Evolutionary conservation across 179 eudicot species (phyloP), one percentile per base, ranked within the genome.

Genomic region (Pouteria campechiana): DNA sequence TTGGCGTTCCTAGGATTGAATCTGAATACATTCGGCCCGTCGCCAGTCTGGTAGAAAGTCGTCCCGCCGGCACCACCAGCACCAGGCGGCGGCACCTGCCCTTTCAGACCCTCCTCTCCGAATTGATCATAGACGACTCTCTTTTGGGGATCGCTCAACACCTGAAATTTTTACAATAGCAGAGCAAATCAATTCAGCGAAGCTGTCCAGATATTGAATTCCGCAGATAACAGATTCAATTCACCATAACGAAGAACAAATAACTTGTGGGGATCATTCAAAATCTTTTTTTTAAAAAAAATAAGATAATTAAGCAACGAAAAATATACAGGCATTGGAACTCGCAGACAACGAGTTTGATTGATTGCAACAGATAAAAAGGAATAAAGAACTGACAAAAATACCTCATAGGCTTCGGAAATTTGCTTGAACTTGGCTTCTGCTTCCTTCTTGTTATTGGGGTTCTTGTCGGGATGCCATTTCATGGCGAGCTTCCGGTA

Each of bases 101-200:
- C 83, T 39, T 79, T 79, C 4, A 82, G 65, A 1, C 88, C 88
- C 41, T 79, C 94, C 66, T 79, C 94, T 23, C 88, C 94, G 23
- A 73, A 79, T 46, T 83, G 88, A 48, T 83, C 94, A 54, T 75
- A 82, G 2, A 82, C 65, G 32, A 81, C 75, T 49, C 64, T 75
- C 60, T 82, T 82, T 52, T 79, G 77, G 7, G 88, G 64, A 31
- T 83, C 94, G 48, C 94, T 83, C 7, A 83, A 55, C 46, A 83
- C 88, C 94, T 83, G 62, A 37, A 58, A 41, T 2, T 13, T 3
- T 51, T 30, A 29, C 19, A 7, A 46, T 32, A 19, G 8, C 28
- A 8, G 23, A 21, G 6, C 5, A 16, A 3, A 17, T 3, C 13
- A 3, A 18, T 11, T 8, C 19, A 46, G 18, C 18, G 21, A 18